phyloP scores from a whole-genome alignment of 2,329 filamentous ascomycete genomes.

The Arthrobotrys pseudoclavata region DNA sequence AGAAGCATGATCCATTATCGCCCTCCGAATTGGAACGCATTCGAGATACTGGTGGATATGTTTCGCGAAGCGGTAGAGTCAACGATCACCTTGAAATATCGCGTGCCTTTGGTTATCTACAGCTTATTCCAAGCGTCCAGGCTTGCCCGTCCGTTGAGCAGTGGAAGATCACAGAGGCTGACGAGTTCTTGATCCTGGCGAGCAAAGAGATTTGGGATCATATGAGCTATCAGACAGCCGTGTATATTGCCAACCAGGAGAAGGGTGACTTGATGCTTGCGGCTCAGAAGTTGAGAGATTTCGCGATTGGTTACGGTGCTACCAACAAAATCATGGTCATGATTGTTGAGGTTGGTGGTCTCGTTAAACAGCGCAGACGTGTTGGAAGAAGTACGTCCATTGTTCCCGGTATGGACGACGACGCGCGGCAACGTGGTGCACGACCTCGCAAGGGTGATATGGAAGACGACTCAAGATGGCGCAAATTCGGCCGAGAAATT shows the following conservation, averaged over 20 bases:
- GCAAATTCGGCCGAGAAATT: constrained; percentile 88
- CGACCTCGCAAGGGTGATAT: constrained; percentile 76
- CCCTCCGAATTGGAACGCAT: constrained; percentile 86
- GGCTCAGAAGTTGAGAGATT: constrained; percentile 91
- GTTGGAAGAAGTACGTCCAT: constrained; percentile 84
- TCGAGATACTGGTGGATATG: constrained; percentile 93
- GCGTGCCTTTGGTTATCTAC: constrained; percentile 92
- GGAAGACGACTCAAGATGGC: constrained; percentile 74
- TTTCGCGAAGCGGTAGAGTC: constrained; percentile 91
- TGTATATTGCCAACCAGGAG: constrained; percentile 90
- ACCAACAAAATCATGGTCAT: constrained; percentile 98
- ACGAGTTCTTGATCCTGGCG: constrained; percentile 93
- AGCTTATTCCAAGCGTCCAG: constrained; percentile 91
- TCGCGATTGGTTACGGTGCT: constrained; percentile 95
- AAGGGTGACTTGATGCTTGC: constrained; percentile 92
- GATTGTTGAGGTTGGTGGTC: constrained; percentile 92
- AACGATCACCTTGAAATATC: constrained; percentile 94
- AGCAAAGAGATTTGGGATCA: constrained; percentile 97
- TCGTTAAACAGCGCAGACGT: constrained; percentile 86
- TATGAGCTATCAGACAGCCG: constrained; percentile 86
- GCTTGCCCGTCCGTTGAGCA: constrained; percentile 87
- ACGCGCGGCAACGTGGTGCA: constrained; percentile 68
- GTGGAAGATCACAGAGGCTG: constrained; percentile 77
- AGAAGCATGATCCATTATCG: constrained; percentile 94
- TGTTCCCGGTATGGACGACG: constrained; percentile 71